Conservation (phyloP, 805 yeast species). For the Candida loeiensis region DNA sequence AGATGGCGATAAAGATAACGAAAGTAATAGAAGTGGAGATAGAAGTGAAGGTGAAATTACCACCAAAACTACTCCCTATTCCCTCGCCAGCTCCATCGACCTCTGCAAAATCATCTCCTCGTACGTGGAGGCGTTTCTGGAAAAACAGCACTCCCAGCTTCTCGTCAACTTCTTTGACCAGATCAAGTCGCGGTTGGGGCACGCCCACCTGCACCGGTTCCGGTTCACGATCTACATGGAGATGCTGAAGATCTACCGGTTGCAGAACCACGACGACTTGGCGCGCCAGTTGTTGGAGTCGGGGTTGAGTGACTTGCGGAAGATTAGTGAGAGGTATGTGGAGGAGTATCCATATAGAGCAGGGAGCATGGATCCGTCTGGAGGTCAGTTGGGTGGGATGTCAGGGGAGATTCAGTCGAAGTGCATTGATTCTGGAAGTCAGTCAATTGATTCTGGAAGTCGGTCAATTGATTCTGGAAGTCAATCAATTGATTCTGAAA, state of each 20-base stretch:
- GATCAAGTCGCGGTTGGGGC: constrained; percentile 20
- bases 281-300: constrained; percentile 22
- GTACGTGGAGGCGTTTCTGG: constrained; percentile 19
- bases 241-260: constrained; percentile 28
- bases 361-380: too few relatives aligned
- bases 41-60: too few relatives aligned
- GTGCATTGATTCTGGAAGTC: too few relatives aligned
- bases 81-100: constrained; percentile 14
- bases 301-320: constrained; percentile 24
- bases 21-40: too few relatives aligned
- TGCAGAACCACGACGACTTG: constrained; percentile 19
- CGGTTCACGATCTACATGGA: constrained; percentile 24
- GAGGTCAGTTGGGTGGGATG: too few relatives aligned
- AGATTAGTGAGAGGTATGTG: constrained; percentile 14
- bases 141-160: constrained; percentile 15
- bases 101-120: constrained; percentile 26
- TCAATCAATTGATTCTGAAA: too few relatives aligned
- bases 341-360: constrained; percentile 22
- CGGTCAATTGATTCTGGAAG: too few relatives aligned
- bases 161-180: constrained; percentile 29
- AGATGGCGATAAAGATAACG: too few relatives aligned
- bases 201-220: constrained; percentile 20
- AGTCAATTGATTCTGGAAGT: too few relatives aligned
- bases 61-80: too few relatives aligned
- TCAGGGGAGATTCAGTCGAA: too few relatives aligned